Base-by-base conservation (phyloP, 108 stramenopile genomes). In the Fragilariopsis cylindrus region DNA sequence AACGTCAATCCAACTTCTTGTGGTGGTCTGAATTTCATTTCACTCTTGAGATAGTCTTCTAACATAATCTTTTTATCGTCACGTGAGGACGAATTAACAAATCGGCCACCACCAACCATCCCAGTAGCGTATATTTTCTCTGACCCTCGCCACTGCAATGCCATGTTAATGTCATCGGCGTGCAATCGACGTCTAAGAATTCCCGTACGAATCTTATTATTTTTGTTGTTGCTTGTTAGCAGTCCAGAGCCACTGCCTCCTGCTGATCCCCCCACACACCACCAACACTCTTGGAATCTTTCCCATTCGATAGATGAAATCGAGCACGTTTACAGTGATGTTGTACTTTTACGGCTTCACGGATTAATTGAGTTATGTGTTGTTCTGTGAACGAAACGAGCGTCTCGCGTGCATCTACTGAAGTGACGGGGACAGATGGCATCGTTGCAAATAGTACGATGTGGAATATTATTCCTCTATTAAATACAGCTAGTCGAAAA, bases 111-210 rank as follows among this genome's bases (percentile, higher is more conserved):
- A 0, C 79, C 72, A 4, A 84, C 76, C 46, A 76, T 85, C 11
- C 81, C 81, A 44, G 88, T 90, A 7, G 87, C 88, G 63, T 94
- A 92, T 53, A 94, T 73, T 49, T 87, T 88, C 64, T 94, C 90
- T 15, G 81, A 83, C 7, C 89, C 89, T 73, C 89, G 73, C 86
- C 89, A 85, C 43, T 80, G 77, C 70, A 94, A 64, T 13, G 93
- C 93, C 82, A 94, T 81, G 71, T 94, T 94, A n/a, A 94, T 75
- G 80, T 94, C 93, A n/a, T 88, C 88, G 40, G 91, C 90, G 67
- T 91, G 89, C 53, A 94, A 78, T 4, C 91, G 82, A 11, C 84
- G 76, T 7, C 72, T 74, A n/a, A 74, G 40, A 21, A 75, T 69
- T 49, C 76, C 79, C 11, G 55, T 19, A 15, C 47, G 79, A 41